A percentile compares a stretch with the other conserved stretches of the same genome.
phyloP scores from a whole-genome alignment of 257 asterid species.

The Dorcoceras hygrometricum region DNA sequence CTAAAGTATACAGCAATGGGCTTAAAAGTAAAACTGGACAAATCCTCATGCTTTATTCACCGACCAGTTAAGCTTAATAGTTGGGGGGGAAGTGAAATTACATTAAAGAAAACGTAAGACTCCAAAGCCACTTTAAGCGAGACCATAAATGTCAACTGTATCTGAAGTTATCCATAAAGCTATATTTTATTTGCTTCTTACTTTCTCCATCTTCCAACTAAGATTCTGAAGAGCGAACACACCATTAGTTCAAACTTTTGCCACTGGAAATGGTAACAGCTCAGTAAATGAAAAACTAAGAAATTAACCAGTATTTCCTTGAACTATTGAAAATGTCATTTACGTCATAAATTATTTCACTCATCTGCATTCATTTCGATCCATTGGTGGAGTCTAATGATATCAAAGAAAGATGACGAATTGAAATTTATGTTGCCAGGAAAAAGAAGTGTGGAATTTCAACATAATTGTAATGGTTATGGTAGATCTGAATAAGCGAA shows the following conservation, averaged over 20 bases:
- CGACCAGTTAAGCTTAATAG: slow-evolving; percentile 23
- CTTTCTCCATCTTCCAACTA: slow-evolving; percentile 19
- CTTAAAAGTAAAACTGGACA: too few species aligned
- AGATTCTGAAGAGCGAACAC: neutral
- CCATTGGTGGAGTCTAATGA: too few species aligned
- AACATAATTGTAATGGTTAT: neutral
- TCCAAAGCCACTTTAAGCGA: slow-evolving; percentile 24
- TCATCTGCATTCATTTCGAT: too few species aligned
- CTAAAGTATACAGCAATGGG: too few species aligned
- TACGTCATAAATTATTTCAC: too few species aligned
- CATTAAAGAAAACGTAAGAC: slow-evolving; percentile 22
- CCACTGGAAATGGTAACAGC: slow-evolving; percentile 19
- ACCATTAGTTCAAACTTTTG: slow-evolving; percentile 21
- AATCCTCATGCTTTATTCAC: neutral
- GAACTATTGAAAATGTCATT: too few species aligned
- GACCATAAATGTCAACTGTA: slow-evolving; percentile 27
- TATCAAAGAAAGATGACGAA: too few species aligned
- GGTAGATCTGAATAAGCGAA: neutral
- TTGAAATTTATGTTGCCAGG: neutral
- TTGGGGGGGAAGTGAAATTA: slow-evolving; percentile 31
- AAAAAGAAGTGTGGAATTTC: neutral
- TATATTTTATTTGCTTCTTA: slow-evolving; percentile 14
- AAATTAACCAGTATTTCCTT: too few species aligned
- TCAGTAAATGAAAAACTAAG: neutral
- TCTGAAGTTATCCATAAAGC: slow-evolving; percentile 25